These are phyloP conservation scores for Acer negundo DNA, from an alignment of 345 rosid species.

Conservation along the genomic window DNA sequence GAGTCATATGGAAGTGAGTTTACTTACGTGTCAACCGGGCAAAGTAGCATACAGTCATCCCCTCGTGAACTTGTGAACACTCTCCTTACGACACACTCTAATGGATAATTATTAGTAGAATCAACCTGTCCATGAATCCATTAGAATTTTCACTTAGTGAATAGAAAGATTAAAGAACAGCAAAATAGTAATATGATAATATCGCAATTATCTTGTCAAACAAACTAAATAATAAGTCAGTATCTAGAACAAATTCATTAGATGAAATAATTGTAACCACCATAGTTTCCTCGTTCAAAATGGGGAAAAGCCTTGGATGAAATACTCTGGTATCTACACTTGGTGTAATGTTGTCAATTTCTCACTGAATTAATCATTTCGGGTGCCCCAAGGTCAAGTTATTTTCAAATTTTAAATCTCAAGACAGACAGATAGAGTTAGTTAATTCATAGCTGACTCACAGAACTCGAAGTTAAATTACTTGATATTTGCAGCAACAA, in stretches of 20 bases:
- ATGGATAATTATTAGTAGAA: constrained; percentile 60
- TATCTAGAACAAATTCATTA: background rate
- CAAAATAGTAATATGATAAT: background rate
- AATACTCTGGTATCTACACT: background rate
- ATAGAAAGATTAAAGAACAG: background rate
- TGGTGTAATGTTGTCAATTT: background rate
- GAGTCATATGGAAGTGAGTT: background rate
- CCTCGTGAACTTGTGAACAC: constrained; percentile 75
- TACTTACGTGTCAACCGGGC: constrained; percentile 88
- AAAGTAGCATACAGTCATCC: constrained; percentile 87
- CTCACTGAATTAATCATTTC: constrained; percentile 1
- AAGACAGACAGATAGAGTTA: background rate
- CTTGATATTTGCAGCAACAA: background rate
- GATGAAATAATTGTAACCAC: background rate
- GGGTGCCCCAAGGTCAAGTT: background rate
- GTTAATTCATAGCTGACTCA: background rate
- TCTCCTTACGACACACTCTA: constrained; percentile 89
- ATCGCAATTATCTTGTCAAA: background rate
- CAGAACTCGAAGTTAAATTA: background rate
- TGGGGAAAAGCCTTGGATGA: background rate
- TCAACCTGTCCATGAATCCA: constrained; percentile 57
- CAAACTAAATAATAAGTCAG: background rate
- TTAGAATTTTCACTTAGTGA: constrained; percentile 7
- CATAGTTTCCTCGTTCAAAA: background rate
- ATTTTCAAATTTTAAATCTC: background rate